These are phyloP conservation scores for Penicillium sp. DNA, from an alignment of 2,329 filamentous ascomycete species.

Conservation along the genomic window DNA sequence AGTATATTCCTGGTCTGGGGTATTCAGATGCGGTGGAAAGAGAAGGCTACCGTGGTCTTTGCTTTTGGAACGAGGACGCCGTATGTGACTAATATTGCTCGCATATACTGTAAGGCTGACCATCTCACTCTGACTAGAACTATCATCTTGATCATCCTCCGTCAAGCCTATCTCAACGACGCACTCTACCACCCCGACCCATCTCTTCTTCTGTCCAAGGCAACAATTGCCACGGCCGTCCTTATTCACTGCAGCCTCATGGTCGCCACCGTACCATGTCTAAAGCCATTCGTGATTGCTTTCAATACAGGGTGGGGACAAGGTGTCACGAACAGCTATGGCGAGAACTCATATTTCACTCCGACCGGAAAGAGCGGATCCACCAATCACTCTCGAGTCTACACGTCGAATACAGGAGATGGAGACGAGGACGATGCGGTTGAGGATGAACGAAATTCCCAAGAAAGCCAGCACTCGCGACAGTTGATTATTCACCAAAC, in stretches of 20 bases:
- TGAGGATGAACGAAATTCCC: background rate
- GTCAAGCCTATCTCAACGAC: constrained; percentile 35
- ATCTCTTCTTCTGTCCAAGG: constrained; percentile 31
- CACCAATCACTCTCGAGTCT: constrained; percentile 5
- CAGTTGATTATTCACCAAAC: constrained; percentile 22
- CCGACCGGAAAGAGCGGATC: constrained; percentile 8
- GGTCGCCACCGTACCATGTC: constrained; percentile 42
- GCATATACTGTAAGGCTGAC: background rate
- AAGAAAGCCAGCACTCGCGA: constrained; percentile 12
- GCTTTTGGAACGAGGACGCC: constrained; percentile 15
- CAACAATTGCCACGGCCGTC: constrained; percentile 38
- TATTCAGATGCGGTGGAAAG: constrained; percentile 20
- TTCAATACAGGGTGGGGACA: constrained; percentile 42
- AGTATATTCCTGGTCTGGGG: constrained; percentile 25
- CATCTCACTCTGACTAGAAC: background rate
- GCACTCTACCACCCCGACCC: constrained; percentile 24
- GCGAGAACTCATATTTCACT: constrained; percentile 4
- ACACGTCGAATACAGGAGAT: constrained; percentile 1
- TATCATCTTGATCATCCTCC: constrained; percentile 23
- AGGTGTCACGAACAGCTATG: constrained; percentile 8
- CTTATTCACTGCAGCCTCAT: constrained; percentile 44
- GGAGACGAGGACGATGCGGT: background rate
- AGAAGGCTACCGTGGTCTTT: constrained; percentile 15
- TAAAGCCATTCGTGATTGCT: constrained; percentile 43
- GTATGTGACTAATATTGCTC: background rate